These are phyloP conservation scores for Rhinocladiella mackenziei DNA, from an alignment of 2,329 filamentous ascomycete genomes.

Conservation along the genomic window DNA sequence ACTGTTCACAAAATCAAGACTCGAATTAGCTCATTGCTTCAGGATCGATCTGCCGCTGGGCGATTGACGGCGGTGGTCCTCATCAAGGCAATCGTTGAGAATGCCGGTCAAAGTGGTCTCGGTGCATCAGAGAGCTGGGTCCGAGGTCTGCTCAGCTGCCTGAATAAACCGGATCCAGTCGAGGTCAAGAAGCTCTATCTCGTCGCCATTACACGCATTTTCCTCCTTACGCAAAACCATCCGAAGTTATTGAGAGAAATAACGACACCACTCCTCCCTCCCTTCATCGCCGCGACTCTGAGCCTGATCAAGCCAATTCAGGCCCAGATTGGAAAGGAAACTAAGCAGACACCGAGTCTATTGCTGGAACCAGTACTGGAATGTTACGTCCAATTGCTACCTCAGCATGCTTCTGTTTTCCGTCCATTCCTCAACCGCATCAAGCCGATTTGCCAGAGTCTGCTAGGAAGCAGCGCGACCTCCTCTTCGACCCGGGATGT, in stretches of 20 bases:
- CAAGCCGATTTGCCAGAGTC: slow-evolving; percentile 54
- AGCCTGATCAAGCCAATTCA: slow-evolving; percentile 51
- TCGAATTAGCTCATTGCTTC: slow-evolving; percentile 70
- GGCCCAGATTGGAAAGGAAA: slow-evolving; percentile 9
- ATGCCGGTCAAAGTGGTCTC: slow-evolving; percentile 69
- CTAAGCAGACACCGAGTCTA: slow-evolving; percentile 33
- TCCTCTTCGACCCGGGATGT: slow-evolving; percentile 53
- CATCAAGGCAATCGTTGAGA: slow-evolving; percentile 73
- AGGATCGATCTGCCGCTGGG: slow-evolving; percentile 68
- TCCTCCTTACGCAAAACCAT: slow-evolving; percentile 74
- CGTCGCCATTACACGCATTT: slow-evolving; percentile 76
- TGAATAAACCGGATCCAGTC: slow-evolving; percentile 74
- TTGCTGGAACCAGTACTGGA: slow-evolving; percentile 66
- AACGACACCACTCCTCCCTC: slow-evolving; percentile 73
- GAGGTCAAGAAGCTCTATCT: slow-evolving; percentile 73
- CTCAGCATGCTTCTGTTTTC: slow-evolving; percentile 78
- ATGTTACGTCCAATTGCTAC: slow-evolving; percentile 67
- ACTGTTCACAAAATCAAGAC: slow-evolving; percentile 79
- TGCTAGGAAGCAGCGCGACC: slow-evolving; percentile 56
- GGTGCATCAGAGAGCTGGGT: slow-evolving; percentile 72
- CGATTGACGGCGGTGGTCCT: slow-evolving; percentile 74
- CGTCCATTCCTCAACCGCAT: slow-evolving; percentile 71
- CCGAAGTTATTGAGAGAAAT: slow-evolving; percentile 82
- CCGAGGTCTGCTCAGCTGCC: slow-evolving; percentile 65
- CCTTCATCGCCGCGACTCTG: slow-evolving; percentile 69